Evolutionary conservation across 257 asterid species (phyloP).

Genomic region (Solanum paucissectum): DNA sequence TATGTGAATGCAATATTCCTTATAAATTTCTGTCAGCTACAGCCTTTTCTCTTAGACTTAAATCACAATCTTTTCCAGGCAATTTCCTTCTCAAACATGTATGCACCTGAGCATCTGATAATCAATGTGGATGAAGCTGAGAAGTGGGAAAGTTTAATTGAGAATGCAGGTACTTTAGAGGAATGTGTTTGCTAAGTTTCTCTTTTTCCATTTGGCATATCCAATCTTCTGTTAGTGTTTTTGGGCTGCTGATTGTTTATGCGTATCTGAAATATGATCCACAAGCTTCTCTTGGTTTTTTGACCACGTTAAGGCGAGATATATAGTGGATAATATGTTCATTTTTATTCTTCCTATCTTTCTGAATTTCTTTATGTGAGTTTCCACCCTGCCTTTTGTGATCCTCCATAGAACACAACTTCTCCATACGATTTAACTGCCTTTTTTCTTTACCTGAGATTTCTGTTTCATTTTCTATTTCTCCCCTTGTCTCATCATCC

Average conservation of each 20-base stretch:
- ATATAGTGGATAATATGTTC: background rate
- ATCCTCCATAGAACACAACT: background rate
- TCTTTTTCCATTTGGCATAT: background rate
- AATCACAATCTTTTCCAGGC: conserved; percentile 39
- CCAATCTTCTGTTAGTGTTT: background rate
- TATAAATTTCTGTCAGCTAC: background rate
- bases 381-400: background rate
- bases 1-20: background rate
- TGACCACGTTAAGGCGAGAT: background rate
- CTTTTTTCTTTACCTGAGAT: background rate
- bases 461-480: background rate
- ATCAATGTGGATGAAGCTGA: conserved; percentile 90
- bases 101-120: conserved; percentile 95
- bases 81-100: conserved; percentile 69
- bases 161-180: conserved; percentile 71
- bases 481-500: background rate
- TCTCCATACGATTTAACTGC: background rate
- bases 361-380: background rate
- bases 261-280: background rate
- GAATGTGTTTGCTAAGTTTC: background rate
- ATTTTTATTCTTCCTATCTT: background rate
- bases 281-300: background rate
- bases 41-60: conserved; percentile 1
- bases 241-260: background rate
- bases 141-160: conserved; percentile 79